A percentile compares a stretch with the other conserved stretches of the same genome.
Conservation (phyloP, 208 protist species). For the Crithidia acanthocephali region DNA sequence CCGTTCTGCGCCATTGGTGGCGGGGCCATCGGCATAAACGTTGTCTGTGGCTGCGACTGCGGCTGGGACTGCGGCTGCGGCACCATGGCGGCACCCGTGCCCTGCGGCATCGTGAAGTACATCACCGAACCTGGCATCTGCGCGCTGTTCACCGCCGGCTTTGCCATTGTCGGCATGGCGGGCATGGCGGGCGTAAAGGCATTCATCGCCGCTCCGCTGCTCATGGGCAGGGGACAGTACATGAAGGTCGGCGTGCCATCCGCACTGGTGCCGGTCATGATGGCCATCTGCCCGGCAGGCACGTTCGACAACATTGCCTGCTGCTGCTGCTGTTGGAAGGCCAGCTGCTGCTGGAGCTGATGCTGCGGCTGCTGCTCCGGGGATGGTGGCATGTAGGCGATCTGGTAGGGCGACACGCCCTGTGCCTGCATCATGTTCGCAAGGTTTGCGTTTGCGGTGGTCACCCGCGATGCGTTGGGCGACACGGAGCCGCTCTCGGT, state of each 20-base stretch:
- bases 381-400: not conserved
- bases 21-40: constrained; percentile 2
- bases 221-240: constrained; percentile 27
- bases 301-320: constrained; percentile 3
- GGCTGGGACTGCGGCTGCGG: constrained; percentile 2
- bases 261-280: not conserved
- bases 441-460: not conserved
- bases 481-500: constrained; percentile 27
- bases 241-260: constrained; percentile 19
- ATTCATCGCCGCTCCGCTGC: not conserved
- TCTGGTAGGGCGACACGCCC: not conserved
- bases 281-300: not conserved
- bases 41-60: not conserved
- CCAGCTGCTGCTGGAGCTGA: not conserved
- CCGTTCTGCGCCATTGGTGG: not conserved
- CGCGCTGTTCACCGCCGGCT: not conserved
- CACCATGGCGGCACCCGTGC: not conserved
- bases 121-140: constrained; percentile 4
- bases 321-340: not conserved
- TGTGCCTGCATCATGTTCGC: not conserved
- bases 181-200: constrained; percentile 9
- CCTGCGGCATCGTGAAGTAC: constrained; percentile 12
- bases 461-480: constrained; percentile 9
- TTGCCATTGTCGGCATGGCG: not conserved
- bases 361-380: not conserved